Base-by-base conservation (phyloP, 2,329 filamentous ascomycete species). In the Ceratocystiopsis brevicomis region DNA sequence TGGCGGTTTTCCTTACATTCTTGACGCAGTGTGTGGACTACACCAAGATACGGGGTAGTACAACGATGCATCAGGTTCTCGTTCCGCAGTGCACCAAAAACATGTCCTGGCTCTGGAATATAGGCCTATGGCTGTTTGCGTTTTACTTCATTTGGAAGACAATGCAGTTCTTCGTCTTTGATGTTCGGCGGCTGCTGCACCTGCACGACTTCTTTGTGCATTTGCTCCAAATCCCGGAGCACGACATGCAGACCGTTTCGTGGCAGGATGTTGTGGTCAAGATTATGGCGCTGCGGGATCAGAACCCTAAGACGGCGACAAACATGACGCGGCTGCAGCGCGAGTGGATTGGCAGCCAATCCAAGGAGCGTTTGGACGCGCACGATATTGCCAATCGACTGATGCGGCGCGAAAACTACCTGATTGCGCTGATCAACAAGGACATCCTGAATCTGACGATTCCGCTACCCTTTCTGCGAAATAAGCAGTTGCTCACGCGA, bases 381-480 rank as follows among this genome's bases (percentile, higher is more conserved):
- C 85, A 95, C 53, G 90, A 95, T 55, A 96, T 98, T 57, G 90
- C 90, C 8, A 98, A 96, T 56, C 76, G 90, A 32, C 63, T 98
- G 39, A 96, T 98, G 90, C 79, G 90, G 46, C 81, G 84, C 55
- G 88, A 95, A 49, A 98, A 98, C 55, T 98, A 95, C 53, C 73
- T 95, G 49, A 95, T 98, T 53, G 90, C 90, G 5, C 68, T 98
- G 53, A 85, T 96, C 63, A 98, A 98, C 66, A 96, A 98, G 59
- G 90, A 96, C 48, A 75, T 96, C 35, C 61, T 98, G 37, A 79
- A 98, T 55, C 66, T 96, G 39, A 86, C 82, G 0, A 69, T 95
- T 3, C 84, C 85, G 2, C 61, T 98, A 2, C 90, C 90, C 0
- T 87, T 95, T 49, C 54, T 95, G 2, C 73, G 78, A 36, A 77